Percentiles rank a stretch among this genome's conserved stretches.
phyloP scores from a whole-genome alignment of 2,329 filamentous ascomycete species.

The Colletotrichum theobromicola region DNA sequence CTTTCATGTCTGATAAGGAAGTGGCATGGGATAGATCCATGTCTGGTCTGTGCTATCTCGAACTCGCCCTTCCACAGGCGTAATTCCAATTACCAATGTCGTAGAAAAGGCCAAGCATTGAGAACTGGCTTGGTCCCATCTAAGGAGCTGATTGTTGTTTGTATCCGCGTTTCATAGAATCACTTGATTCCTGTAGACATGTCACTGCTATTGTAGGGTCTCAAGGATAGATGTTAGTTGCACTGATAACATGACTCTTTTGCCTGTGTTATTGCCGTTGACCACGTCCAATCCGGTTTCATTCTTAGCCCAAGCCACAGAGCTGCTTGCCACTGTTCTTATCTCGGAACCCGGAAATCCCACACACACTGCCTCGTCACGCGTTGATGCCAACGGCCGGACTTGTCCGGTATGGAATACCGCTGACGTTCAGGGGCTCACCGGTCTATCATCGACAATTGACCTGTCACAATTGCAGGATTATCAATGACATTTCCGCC shows the following conservation, averaged over 20 bases:
- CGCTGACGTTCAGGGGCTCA: not conserved
- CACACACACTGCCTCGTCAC: not conserved
- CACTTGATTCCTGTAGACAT: not conserved
- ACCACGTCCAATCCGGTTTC: not conserved
- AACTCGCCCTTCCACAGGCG: not conserved
- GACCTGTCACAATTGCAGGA: not conserved
- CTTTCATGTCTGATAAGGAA: not conserved
- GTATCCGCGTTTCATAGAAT: not conserved
- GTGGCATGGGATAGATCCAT: not conserved
- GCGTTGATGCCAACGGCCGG: not conserved
- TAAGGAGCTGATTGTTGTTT: not conserved
- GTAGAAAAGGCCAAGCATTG: not conserved
- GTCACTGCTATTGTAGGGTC: not conserved
- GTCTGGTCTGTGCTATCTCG: not conserved
- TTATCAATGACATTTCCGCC: not conserved
- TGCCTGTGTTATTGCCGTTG: not conserved
- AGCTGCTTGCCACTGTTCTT: not conserved
- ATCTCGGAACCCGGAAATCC: conserved; percentile 5
- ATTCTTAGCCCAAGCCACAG: not conserved
- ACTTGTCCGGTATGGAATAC: not conserved
- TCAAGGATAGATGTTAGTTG: not conserved
- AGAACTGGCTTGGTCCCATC: not conserved
- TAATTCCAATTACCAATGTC: not conserved
- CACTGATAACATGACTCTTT: not conserved
- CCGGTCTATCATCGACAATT: not conserved